phyloP scores from a whole-genome alignment of 176 grass and related monocot genomes.

The Canna indica region DNA sequence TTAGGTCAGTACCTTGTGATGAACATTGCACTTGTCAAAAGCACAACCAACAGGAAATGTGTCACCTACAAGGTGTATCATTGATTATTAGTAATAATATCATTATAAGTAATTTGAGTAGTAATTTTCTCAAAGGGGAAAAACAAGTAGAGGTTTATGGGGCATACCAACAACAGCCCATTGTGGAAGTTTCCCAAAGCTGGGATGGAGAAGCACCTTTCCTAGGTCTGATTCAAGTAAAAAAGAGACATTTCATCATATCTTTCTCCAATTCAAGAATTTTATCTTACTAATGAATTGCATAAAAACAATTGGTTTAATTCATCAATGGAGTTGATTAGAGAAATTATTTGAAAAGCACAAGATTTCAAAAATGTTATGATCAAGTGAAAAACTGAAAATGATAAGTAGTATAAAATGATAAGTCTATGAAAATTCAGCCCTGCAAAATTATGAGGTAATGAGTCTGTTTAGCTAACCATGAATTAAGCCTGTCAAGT shows the following conservation, averaged over 20 bases:
- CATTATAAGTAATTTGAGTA: not conserved
- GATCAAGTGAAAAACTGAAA: not conserved
- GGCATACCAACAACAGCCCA: slow-evolving; percentile 93
- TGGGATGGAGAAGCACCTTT: slow-evolving; percentile 84
- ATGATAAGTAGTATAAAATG: too few species aligned
- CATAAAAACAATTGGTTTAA: not conserved
- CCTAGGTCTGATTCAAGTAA: slow-evolving; percentile 53
- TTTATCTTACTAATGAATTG: not conserved
- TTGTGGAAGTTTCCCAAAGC: slow-evolving; percentile 68
- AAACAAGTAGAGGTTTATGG: not conserved
- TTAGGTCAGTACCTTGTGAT: slow-evolving; percentile 51
- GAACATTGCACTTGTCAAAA: slow-evolving; percentile 71
- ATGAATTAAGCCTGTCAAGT: slow-evolving; percentile 91
- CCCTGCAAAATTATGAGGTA: too few species aligned
- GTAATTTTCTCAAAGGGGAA: not conserved
- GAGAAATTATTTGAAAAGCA: not conserved
- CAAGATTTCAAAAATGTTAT: not conserved
- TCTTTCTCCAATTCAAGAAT: not conserved
- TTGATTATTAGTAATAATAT: not conserved
- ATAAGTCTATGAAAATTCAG: too few species aligned
- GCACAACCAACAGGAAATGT: slow-evolving; percentile 82
- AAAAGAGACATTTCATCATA: not conserved
- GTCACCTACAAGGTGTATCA: slow-evolving; percentile 45
- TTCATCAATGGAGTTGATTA: not conserved
- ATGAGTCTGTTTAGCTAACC: slow-evolving; percentile 20